Percentiles rank a stretch among this genome's conserved stretches.
Conservation (phyloP, 1,284 basidiomycete species). For the Ceratobasidium sp. region DNA sequence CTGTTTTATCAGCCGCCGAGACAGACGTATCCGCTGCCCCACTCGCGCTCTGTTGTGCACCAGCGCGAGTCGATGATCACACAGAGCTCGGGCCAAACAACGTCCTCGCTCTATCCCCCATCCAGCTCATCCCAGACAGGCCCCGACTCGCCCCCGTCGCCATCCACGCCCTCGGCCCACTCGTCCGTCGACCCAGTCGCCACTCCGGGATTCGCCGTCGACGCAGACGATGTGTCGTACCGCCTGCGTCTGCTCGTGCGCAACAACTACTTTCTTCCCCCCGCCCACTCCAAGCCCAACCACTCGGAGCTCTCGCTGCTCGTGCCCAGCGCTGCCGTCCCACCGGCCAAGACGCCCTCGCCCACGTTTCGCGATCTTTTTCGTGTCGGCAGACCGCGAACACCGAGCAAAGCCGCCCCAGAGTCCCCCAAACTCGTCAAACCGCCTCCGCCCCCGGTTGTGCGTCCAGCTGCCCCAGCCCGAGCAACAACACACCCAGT, state of each 20-base stretch:
- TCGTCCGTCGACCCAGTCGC: constrained; percentile 37
- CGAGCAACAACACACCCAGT: constrained; percentile 46
- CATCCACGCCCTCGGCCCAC: constrained; percentile 46
- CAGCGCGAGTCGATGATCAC: constrained; percentile 60
- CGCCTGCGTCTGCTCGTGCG: constrained; percentile 78
- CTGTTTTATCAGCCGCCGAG: constrained; percentile 33
- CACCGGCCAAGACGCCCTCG: constrained; percentile 35
- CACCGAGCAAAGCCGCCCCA: constrained; percentile 52
- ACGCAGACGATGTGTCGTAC: constrained; percentile 80
- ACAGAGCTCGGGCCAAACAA: constrained; percentile 58
- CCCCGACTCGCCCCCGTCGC: constrained; percentile 59
- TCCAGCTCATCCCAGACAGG: constrained; percentile 65
- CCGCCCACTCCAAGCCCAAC: constrained; percentile 75
- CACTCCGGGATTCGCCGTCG: constrained; percentile 55
- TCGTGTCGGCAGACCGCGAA: constrained; percentile 55
- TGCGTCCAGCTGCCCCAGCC: constrained; percentile 52
- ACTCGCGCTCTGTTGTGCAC: constrained; percentile 39
- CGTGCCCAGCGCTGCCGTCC: constrained; percentile 20
- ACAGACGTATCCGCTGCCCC: constrained; percentile 18
- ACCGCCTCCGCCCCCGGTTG: constrained; percentile 42
- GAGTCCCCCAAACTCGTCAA: constrained; percentile 46
- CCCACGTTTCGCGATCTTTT: constrained; percentile 43
- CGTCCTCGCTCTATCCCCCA: constrained; percentile 75
- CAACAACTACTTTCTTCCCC: constrained; percentile 83
- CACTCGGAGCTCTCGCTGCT: constrained; percentile 40